Conservation (phyloP, 768 basidiomycete species). For the Hydnomerulius pinastri region DNA sequence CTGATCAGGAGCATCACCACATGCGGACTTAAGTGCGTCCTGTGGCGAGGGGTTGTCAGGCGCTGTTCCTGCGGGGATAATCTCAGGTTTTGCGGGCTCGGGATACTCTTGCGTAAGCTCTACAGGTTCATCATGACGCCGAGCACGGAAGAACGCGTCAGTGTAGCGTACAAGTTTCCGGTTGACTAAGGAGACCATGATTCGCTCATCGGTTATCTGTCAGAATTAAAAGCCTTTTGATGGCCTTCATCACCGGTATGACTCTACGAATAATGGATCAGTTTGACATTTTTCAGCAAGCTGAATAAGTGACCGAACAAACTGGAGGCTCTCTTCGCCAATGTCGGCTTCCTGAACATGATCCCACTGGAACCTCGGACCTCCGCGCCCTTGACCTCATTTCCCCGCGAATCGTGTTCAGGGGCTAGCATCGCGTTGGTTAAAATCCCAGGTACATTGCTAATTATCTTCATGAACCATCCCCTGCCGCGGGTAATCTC, state of each 20-base stretch:
- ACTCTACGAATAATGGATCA: too few relatives aligned
- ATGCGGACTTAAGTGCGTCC: slow-evolving; percentile 13
- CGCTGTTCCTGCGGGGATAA: slow-evolving; percentile 13
- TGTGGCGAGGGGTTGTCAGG: slow-evolving; percentile 5
- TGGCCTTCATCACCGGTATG: too few relatives aligned
- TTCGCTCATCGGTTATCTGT: background rate
- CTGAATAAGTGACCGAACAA: too few relatives aligned
- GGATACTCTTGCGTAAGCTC: background rate
- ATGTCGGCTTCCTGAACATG: too few relatives aligned
- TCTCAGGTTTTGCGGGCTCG: background rate
- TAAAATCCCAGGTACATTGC: slow-evolving; percentile 2
- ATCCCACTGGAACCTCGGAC: slow-evolving; percentile 9
- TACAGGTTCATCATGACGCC: background rate
- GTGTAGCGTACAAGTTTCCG: too few relatives aligned
- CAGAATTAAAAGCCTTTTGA: too few relatives aligned
- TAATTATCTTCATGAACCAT: slow-evolving; percentile 4
- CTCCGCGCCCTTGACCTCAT: background rate
- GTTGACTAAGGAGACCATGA: background rate
- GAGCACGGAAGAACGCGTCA: too few relatives aligned
- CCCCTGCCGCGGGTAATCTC: slow-evolving; percentile 6
- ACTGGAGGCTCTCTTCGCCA: too few relatives aligned
- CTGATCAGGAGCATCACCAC: slow-evolving; percentile 5
- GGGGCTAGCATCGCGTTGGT: slow-evolving; percentile 17
- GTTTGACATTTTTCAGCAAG: too few relatives aligned
- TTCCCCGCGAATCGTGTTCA: background rate